Evolutionary conservation across 169 alveolate genomes (phyloP), one percentile per base, ranked within the genome.

Genomic region (Cystoisospora suis): DNA sequence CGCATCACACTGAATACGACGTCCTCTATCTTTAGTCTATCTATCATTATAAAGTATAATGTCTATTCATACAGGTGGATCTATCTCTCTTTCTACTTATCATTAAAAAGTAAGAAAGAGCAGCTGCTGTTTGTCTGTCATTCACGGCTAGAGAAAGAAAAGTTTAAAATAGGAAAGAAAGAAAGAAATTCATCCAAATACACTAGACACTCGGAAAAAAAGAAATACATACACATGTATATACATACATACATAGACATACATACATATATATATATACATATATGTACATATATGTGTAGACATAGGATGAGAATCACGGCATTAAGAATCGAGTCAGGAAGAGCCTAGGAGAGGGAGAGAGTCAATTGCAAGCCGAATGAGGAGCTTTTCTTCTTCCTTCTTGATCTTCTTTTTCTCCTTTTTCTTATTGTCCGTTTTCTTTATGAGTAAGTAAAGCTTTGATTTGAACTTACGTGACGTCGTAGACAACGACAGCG

Each of bases 401-500:
- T 9, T 20, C 9, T 9, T 53, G 61, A 53, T 9, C 72, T 7
- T 27, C 23, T 29, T 9, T 36, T 58, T 36, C n/a, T 36, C 5
- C 29, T 58, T 58, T 53, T 20, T 53, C 65, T 15, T 9, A 20
- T 2, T 36, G 29, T 3, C 15, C n/a, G n/a, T n/a, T n/a, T n/a
- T n/a, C n/a, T n/a, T n/a, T n/a, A n/a, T n/a, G n/a, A n/a, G n/a
- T n/a, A n/a, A n/a, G n/a, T n/a, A n/a, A n/a, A n/a, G n/a, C n/a
- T n/a, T n/a, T 49, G 9, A 12, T 49, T 49, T 87, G 81, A 29
- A 87, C 93, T 47, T 92, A 90, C 88, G 96, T 95, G 53, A 95
- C 93, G 75, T 96, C 98, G 92, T 96, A 97, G 46, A 97, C 98
- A 44, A 96, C 94, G 46, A 97, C 94, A 34, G 98, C 98, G 27